A percentile compares a stretch with the other conserved stretches of the same genome.
Evolutionary conservation across 495 filamentous ascomycete species (phyloP).

Genomic region (Letharia lupina): DNA sequence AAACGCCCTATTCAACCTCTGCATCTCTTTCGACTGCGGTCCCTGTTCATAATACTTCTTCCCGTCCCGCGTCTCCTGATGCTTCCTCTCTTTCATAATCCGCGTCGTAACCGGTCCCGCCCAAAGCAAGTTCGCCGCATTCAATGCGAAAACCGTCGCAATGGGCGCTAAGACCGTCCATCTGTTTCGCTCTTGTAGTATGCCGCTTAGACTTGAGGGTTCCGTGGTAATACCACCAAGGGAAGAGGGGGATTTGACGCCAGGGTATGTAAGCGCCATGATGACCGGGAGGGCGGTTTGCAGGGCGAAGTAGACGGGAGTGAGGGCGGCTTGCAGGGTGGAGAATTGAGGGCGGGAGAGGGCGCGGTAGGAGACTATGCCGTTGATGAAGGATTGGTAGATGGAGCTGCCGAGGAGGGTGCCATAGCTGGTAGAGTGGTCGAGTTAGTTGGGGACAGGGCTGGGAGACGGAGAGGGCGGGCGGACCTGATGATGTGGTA

Average conservation of each 20-base stretch:
- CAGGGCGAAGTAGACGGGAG: conserved; percentile 78
- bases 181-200: conserved; percentile 47
- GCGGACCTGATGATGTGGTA: conserved; percentile 71
- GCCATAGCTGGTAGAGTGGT: conserved; percentile 52
- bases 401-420: conserved; percentile 69
- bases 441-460: background rate
- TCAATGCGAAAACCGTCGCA: conserved; percentile 52
- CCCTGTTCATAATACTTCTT: conserved; percentile 70
- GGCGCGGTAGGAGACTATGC: conserved; percentile 61
- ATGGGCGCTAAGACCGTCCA: conserved; percentile 57
- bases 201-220: conserved; percentile 43
- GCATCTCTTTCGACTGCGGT: conserved; percentile 75
- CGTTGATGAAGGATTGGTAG: conserved; percentile 78
- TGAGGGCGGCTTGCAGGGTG: conserved; percentile 65
- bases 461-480: background rate
- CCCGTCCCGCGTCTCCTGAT: conserved; percentile 73
- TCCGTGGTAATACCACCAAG: background rate
- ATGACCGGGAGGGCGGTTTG: conserved; percentile 66
- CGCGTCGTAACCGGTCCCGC: conserved; percentile 64
- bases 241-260: conserved; percentile 22
- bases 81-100: conserved; percentile 63
- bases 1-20: conserved; percentile 71
- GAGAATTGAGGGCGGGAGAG: conserved; percentile 75
- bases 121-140: conserved; percentile 55
- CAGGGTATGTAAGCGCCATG: conserved; percentile 73